Percentiles rank a stretch among this genome's conserved stretches.
Conservation (phyloP, 2,329 filamentous ascomycete species). For the Alternaria burnsii region DNA sequence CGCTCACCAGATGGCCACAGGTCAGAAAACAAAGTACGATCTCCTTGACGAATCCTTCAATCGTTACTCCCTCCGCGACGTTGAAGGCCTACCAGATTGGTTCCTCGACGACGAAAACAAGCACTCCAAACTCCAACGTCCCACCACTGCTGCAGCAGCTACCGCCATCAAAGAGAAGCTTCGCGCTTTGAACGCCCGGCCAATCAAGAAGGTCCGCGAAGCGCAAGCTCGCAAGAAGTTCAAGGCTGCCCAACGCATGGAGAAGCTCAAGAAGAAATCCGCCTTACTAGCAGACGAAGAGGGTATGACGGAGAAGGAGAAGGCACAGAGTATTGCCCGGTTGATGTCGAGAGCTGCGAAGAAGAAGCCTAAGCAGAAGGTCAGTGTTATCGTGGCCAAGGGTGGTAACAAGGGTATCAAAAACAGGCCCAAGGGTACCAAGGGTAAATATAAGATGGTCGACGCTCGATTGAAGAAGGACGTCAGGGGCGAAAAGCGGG, state of each 20-base stretch:
- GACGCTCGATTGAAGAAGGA: conserved; percentile 97
- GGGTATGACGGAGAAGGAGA: conserved; percentile 94
- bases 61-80: conserved; percentile 88
- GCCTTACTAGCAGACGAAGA: conserved; percentile 88
- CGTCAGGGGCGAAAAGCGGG: conserved; percentile 82
- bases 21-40: conserved; percentile 80
- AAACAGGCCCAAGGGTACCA: conserved; percentile 88
- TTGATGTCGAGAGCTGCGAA: conserved; percentile 82
- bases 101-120: conserved; percentile 90
- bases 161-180: conserved; percentile 93
- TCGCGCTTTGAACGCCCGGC: conserved; percentile 89
- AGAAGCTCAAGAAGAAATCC: conserved; percentile 98
- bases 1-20: conserved; percentile 88
- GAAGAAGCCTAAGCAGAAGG: conserved; percentile 83
- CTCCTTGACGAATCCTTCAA: conserved; percentile 93
- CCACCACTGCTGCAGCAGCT: conserved; percentile 90
- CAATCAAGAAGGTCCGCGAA: conserved; percentile 99
- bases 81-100: conserved; percentile 94
- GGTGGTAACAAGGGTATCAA: conserved; percentile 85
- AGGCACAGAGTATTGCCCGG: conserved; percentile 82
- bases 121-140: conserved; percentile 85
- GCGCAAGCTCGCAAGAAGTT: conserved; percentile 97
- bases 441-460: conserved; percentile 97
- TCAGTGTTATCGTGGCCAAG: conserved; percentile 88
- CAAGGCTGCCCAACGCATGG: conserved; percentile 86